These are phyloP conservation scores for Gonapodya prolifera DNA, from an alignment of 192 early-diverging fungal genomes.

Conservation along the genomic window DNA sequence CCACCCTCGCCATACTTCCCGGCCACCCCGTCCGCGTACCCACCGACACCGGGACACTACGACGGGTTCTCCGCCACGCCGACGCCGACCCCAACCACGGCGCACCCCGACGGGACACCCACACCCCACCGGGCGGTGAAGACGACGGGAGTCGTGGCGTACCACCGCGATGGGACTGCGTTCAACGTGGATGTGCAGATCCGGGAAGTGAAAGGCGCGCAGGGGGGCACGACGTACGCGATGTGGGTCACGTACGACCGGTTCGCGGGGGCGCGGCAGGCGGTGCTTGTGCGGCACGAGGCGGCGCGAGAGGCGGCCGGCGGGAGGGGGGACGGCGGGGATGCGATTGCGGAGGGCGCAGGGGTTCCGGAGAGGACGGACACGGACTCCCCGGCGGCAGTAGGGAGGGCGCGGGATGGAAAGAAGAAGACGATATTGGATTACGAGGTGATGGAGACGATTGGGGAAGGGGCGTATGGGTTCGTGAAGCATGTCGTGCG, in stretches of 20 bases:
- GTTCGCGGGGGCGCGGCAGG: constrained; percentile 11
- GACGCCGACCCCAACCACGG: not conserved
- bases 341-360: too few relatives aligned
- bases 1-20: too few relatives aligned
- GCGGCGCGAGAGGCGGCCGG: not conserved
- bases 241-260: constrained; percentile 54
- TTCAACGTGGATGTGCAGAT: constrained; percentile 49
- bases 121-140: too few relatives aligned
- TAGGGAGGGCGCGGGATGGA: not conserved
- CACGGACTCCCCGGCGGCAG: too few relatives aligned
- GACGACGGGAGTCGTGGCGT: constrained; percentile 29
- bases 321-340: too few relatives aligned
- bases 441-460: constrained; percentile 38
- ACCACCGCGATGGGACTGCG: constrained; percentile 45
- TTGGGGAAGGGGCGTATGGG: constrained; percentile 66
- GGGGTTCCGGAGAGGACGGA: too few relatives aligned
- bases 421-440: constrained; percentile 29
- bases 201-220: constrained; percentile 29
- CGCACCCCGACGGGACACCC: too few relatives aligned
- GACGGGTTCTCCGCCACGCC: not conserved
- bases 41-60: too few relatives aligned
- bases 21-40: too few relatives aligned
- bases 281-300: not conserved
- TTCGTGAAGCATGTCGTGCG: constrained; percentile 43
- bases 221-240: constrained; percentile 36